Percentiles rank a stretch among this genome's conserved stretches.
Evolutionary conservation across 352 stramenopile genomes (phyloP).

Genomic region (Phytophthora pisi): DNA sequence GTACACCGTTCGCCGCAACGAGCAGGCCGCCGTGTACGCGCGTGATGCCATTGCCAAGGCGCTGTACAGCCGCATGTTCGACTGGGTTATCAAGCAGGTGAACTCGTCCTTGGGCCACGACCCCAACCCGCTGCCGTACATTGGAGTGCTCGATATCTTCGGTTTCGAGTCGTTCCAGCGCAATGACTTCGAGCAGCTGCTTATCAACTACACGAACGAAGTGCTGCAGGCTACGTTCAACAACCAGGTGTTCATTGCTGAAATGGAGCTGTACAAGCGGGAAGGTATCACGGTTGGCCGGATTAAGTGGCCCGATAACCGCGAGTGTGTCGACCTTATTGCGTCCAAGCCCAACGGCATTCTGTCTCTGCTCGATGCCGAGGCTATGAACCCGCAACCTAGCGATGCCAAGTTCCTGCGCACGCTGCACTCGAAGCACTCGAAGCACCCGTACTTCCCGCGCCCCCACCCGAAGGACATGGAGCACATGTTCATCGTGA

Average conservation of each 20-base stretch:
- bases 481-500: conserved; percentile 90
- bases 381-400: conserved; percentile 91
- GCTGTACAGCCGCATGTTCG: conserved; percentile 93
- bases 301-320: conserved; percentile 93
- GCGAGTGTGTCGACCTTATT: conserved; percentile 92
- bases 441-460: conserved; percentile 86
- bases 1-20: conserved; percentile 83
- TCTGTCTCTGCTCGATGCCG: conserved; percentile 80
- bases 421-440: conserved; percentile 85
- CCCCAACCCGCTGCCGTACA: conserved; percentile 80
- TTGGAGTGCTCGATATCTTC: conserved; percentile 93
- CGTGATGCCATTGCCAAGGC: conserved; percentile 94
- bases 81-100: conserved; percentile 93
- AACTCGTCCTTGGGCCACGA: conserved; percentile 89
- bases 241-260: conserved; percentile 90
- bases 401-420: conserved; percentile 89
- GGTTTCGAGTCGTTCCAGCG: conserved; percentile 91
- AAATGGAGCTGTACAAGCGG: conserved; percentile 91
- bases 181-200: conserved; percentile 91
- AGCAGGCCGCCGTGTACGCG: conserved; percentile 85
- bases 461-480: conserved; percentile 89
- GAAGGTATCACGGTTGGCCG: conserved; percentile 90
- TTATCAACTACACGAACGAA: conserved; percentile 93
- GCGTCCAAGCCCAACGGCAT: conserved; percentile 83
- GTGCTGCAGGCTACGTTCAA: conserved; percentile 89